A percentile compares a stretch with the other conserved stretches of the same genome.
Evolutionary conservation across 306 rosid species (phyloP).

Genomic region (Trichosanthes cucumerina): DNA sequence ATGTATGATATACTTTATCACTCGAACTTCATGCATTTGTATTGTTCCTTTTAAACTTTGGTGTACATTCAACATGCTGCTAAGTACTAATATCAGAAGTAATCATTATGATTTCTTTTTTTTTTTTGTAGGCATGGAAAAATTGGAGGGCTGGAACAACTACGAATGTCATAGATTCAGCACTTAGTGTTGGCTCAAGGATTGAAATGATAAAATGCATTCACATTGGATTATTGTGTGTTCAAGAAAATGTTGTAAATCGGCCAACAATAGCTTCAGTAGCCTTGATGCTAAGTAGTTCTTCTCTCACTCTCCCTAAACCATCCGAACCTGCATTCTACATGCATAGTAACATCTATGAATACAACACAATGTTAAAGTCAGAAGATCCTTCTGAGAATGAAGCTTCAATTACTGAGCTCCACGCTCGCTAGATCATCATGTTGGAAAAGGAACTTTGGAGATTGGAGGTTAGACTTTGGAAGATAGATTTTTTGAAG

Average conservation of each 20-base stretch:
- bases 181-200: not conserved
- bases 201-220: slow-evolving; percentile 15
- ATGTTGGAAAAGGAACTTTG: no score
- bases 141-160: slow-evolving; percentile 11
- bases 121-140: slow-evolving; percentile 16
- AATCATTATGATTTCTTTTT: not conserved
- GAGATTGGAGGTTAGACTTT: no score
- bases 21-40: no score
- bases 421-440: not conserved
- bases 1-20: no score
- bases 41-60: no score
- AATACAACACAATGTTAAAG: not conserved
- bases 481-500: no score
- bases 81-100: not conserved
- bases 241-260: slow-evolving; percentile 25
- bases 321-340: slow-evolving; percentile 10
- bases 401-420: not conserved
- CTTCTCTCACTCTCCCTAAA: not conserved
- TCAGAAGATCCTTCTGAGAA: not conserved
- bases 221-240: slow-evolving; percentile 23
- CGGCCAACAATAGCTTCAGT: slow-evolving; percentile 21
- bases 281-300: slow-evolving; percentile 13
- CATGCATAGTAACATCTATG: not conserved
- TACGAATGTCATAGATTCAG: not conserved
- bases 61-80: not conserved